Evolutionary conservation across 225 moss, liverwort and hornwort species (phyloP).

Genomic region (Marchantia paleacea): DNA sequence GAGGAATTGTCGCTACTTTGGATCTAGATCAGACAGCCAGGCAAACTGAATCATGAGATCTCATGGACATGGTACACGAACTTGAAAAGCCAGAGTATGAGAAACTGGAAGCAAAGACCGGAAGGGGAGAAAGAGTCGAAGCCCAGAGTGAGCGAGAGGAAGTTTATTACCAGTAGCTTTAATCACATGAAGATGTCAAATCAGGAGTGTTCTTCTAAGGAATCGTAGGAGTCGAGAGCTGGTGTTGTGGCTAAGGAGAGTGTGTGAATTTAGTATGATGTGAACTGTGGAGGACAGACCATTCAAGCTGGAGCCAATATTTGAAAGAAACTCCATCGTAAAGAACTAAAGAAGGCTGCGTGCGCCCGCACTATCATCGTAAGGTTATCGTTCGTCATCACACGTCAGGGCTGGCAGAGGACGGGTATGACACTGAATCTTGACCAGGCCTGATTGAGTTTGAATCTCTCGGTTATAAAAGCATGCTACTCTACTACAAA

Average conservation of each 20-base stretch:
- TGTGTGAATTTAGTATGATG: not conserved
- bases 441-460: constrained; percentile 5
- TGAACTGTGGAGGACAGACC: not conserved
- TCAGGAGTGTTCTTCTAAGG: not conserved
- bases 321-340: not conserved
- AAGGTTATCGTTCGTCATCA: not conserved
- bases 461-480: constrained; percentile 9
- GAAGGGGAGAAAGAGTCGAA: not conserved
- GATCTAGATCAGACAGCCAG: not conserved
- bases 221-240: not conserved
- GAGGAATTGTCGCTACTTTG: not conserved
- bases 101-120: not conserved
- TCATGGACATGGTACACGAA: not conserved
- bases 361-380: not conserved
- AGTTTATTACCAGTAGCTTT: constrained; percentile 13
- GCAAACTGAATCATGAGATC: too few species aligned
- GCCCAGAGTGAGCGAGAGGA: not conserved
- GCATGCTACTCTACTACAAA: constrained; percentile 5
- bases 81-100: not conserved
- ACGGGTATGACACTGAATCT: not conserved
- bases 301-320: not conserved
- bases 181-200: constrained; percentile 11
- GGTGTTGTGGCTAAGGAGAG: not conserved
- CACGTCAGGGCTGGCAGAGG: not conserved
- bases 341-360: not conserved